Base-by-base conservation (phyloP, 139 green algal species). In the Dunaliella primolecta region DNA sequence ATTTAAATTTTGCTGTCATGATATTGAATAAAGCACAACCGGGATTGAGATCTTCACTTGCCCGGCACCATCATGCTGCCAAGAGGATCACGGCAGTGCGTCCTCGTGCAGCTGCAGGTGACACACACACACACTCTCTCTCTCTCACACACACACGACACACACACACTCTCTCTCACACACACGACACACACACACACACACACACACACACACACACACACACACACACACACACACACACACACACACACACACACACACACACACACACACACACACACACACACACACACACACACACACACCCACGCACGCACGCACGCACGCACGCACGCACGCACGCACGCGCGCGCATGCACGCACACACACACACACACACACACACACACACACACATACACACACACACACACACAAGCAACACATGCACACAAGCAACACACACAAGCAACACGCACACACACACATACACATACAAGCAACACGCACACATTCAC, bases 171-270 rank as follows among this genome's bases (percentile, higher is more conserved):
- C 46, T 36, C 31, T 32, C 57, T 33, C 33, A 24, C 72, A 79
- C 30, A 79, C 72, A 79, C 30, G 21, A 79, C 30, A 79, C 72
- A 79, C 30, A 79, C 72, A 79, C 30, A 79, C 72, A 79, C 72
- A 79, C 72, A 79, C 30, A 79, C 72, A 79, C 30, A 79, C 72
- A 79, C 30, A 79, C 72, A 79, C 30, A 79, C 72, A 79, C 30
- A 79, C 72, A 79, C 30, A 79, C 72, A 79, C 30, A 79, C n/a
- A n/a, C n/a, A n/a, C n/a, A n/a, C n/a, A n/a, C n/a, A n/a, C n/a
- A n/a, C n/a, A n/a, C n/a, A n/a, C n/a, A n/a, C n/a, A n/a, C n/a
- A n/a, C n/a, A n/a, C n/a, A n/a, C n/a, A n/a, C n/a, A n/a, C n/a
- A n/a, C n/a, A n/a, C n/a, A n/a, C n/a, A n/a, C n/a, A 36, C 33